Conservation (phyloP, 805 yeast genomes). For the Hanseniaspora vineae region DNA sequence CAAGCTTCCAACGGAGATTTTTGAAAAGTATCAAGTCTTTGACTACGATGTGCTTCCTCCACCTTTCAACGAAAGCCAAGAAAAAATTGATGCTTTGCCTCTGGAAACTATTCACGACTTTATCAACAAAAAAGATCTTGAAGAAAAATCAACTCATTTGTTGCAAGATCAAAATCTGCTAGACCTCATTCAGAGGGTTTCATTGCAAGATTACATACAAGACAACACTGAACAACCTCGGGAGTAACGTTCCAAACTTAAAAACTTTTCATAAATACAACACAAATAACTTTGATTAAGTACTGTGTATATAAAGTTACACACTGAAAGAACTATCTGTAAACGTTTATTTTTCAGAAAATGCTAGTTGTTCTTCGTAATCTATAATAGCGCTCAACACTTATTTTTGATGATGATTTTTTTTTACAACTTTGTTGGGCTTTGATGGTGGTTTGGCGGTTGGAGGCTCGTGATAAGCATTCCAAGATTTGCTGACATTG, state of each 20-base stretch:
- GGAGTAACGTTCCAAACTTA: not conserved
- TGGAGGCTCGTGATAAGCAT: not conserved
- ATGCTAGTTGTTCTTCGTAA: no score
- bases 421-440: not conserved
- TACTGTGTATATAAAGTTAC: not conserved
- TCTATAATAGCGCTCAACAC: no score
- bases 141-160: constrained; percentile 14
- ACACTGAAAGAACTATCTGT: not conserved
- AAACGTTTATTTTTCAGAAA: no score
- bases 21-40: constrained; percentile 47
- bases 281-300: no score
- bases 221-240: constrained; percentile 10
- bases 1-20: constrained; percentile 45
- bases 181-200: constrained; percentile 21
- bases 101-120: constrained; percentile 24
- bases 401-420: not conserved
- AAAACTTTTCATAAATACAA: no score
- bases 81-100: constrained; percentile 17
- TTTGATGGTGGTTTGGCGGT: not conserved
- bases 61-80: constrained; percentile 19
- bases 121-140: constrained; percentile 21
- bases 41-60: constrained; percentile 74
- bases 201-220: constrained; percentile 19
- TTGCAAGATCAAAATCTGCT: constrained; percentile 22
- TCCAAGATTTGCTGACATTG: not conserved